Evolutionary conservation across 208 protist genomes (phyloP).

Genomic region (Tritrichomonas foetus): DNA sequence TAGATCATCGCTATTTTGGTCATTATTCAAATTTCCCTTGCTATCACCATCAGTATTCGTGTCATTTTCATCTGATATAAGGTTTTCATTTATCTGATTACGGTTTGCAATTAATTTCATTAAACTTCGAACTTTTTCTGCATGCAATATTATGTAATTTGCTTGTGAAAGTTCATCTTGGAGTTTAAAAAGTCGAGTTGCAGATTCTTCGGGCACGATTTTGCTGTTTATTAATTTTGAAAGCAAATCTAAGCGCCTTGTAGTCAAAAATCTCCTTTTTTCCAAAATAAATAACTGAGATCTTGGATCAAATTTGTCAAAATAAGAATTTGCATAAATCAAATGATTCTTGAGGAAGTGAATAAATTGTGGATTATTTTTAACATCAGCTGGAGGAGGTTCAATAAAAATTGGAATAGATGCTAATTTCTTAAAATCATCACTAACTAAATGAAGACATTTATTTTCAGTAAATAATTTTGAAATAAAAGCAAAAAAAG

Average conservation of each 20-base stretch:
- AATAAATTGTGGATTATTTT: neutral
- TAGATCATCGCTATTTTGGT: too few relatives aligned
- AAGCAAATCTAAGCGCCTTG: neutral
- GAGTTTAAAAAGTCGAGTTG: neutral
- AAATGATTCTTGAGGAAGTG: neutral
- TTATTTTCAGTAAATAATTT: neutral
- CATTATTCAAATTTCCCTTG: too few relatives aligned
- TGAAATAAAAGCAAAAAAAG: neutral
- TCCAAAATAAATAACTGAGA: neutral
- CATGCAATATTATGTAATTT: neutral
- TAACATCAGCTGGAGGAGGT: neutral
- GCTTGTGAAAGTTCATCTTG: neutral
- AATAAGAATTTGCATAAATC: neutral
- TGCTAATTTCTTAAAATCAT: neutral
- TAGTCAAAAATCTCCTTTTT: neutral
- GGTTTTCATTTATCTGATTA: too few relatives aligned
- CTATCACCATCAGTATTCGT: too few relatives aligned
- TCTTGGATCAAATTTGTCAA: neutral
- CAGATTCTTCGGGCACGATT: neutral
- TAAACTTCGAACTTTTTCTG: neutral
- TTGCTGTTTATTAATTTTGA: neutral
- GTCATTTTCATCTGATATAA: too few relatives aligned
- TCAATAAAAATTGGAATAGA: neutral
- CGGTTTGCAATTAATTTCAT: too few relatives aligned
- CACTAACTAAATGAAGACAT: neutral